Conservation (phyloP, 805 yeast genomes). For the Sugiyamaella smithiae region DNA sequence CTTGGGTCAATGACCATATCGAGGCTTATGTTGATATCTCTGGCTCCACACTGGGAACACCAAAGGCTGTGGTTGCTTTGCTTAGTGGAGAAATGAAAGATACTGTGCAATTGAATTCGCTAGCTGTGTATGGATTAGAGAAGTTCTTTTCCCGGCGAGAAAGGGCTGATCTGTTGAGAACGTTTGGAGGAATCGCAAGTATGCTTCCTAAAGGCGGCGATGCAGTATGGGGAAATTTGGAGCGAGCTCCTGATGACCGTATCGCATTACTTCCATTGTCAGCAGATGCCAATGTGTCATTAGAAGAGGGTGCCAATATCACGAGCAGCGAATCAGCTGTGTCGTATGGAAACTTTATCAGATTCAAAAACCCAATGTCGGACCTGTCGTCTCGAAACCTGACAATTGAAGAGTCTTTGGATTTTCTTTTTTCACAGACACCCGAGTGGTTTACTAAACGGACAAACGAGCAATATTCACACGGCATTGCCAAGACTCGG, state of each 20-base stretch:
- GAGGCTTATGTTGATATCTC: constrained; percentile 82
- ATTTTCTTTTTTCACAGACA: constrained; percentile 57
- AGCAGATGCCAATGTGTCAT: constrained; percentile 18
- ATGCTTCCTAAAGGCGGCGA: constrained; percentile 98
- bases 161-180: constrained; percentile 76
- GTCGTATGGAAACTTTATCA: constrained; percentile 71
- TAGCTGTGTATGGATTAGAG: constrained; percentile 92
- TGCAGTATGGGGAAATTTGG: constrained; percentile 76
- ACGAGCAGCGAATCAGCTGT: constrained; percentile 24
- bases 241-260: constrained; percentile 69
- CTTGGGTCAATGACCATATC: constrained; percentile 84
- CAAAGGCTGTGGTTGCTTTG: constrained; percentile 87
- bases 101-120: constrained; percentile 87
- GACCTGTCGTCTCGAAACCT: constrained; percentile 48
- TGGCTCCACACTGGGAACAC: constrained; percentile 91
- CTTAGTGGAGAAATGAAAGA: constrained; percentile 98
- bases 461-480: constrained; percentile 68
- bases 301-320: constrained; percentile 2
- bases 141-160: constrained; percentile 89
- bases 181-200: constrained; percentile 92
- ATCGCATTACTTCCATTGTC: constrained; percentile 25
- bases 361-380: constrained; percentile 52
- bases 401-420: constrained; percentile 66
- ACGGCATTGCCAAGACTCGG: constrained; percentile 63
- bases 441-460: constrained; percentile 76